Base-by-base conservation (phyloP, 2,329 filamentous ascomycete species). In the Conoideocrella luteorostrata region DNA sequence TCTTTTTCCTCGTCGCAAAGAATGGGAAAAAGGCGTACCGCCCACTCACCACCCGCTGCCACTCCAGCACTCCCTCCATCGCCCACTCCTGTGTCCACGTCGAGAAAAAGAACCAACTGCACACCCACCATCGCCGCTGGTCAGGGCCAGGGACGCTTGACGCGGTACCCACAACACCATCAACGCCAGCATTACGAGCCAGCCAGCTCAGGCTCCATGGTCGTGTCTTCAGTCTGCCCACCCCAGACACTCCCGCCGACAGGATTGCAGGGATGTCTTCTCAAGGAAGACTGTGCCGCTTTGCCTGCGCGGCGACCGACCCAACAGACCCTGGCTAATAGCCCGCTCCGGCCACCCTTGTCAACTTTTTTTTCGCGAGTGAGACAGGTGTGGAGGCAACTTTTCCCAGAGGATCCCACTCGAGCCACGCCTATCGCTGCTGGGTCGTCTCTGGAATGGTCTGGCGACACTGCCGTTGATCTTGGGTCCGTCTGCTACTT, bases 321-420 rank as follows among this genome's bases (percentile, higher is more conserved):
- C n/a, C n/a, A n/a, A 45, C 46, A 32, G 46, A 48, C 41, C 50
- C 49, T 48, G 29, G 46, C 48, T 23, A 36, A 22, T 46, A 32
- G 43, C 43, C 46, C 50, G 50, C 48, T 50, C 43, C 47, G 48
- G 45, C 47, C 41, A 47, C 50, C 54, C 50, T 51, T 51, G 70
- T 69, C 69, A 65, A 60, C 63, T 67, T 67, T n/a, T n/a, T n/a
- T n/a, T n/a, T 44, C 30, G 36, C 62, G 67, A 71, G 70, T 74
- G 71, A 76, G 71, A 74, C 70, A 72, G 59, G 64, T 66, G 66
- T 66, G 65, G 50, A 47, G 48, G 47, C 50, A 44, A 44, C 44
- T 39, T 39, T 24, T 39, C 32, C 39, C 33, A 44, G 39, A 43
- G 24, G 50, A 49, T 47, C 41, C 49, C 49, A 52, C 50, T 50